These are phyloP conservation scores for Cryptococcus deneoformans DNA, from an alignment of 1,284 basidiomycete genomes.

Conservation along the genomic window DNA sequence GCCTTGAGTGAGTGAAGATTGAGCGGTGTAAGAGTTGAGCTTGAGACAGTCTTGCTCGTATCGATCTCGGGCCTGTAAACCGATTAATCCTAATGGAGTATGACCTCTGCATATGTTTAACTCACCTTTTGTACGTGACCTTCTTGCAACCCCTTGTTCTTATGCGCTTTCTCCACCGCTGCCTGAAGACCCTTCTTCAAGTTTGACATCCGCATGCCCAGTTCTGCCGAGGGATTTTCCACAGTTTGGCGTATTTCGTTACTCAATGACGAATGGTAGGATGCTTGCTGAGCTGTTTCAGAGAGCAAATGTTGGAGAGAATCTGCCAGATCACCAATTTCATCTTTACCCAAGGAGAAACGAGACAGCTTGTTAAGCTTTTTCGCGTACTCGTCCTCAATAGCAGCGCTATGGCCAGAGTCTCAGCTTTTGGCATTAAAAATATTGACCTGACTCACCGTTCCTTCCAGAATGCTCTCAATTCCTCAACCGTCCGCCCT, in stretches of 20 bases:
- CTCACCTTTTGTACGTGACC: constrained; percentile 68
- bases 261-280: constrained; percentile 60
- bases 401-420: constrained; percentile 28
- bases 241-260: constrained; percentile 74
- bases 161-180: constrained; percentile 81
- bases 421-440: not conserved
- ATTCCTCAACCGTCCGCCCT: constrained; percentile 81
- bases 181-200: constrained; percentile 66
- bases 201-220: constrained; percentile 65
- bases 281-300: constrained; percentile 76
- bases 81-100: not conserved
- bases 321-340: constrained; percentile 81
- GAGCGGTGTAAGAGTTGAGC: constrained; percentile 94
- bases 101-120: not conserved
- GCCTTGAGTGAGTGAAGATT: constrained; percentile 88
- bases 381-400: constrained; percentile 96
- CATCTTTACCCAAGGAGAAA: constrained; percentile 72
- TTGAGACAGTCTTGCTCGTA: constrained; percentile 92
- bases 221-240: constrained; percentile 64
- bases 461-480: constrained; percentile 84
- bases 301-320: constrained; percentile 72
- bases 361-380: constrained; percentile 79
- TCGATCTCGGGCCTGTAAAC: constrained; percentile 70
- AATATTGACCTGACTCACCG: constrained; percentile 56
- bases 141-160: constrained; percentile 79